These are phyloP conservation scores for Xylariaceae sp. DNA, from an alignment of 2,329 filamentous ascomycete genomes.

Conservation along the genomic window DNA sequence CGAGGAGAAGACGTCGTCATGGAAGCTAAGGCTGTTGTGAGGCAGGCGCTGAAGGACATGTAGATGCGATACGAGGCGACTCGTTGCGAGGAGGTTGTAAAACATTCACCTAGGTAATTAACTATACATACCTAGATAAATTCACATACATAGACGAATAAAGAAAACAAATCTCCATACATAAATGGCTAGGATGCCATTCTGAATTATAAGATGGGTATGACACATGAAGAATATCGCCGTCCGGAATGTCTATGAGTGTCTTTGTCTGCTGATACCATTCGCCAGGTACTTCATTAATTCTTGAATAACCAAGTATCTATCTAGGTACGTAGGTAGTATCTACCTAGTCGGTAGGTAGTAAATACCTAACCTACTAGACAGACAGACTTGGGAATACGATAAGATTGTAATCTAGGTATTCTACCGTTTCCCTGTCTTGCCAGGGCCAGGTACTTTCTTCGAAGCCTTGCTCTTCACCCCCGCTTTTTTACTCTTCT, in stretches of 20 bases:
- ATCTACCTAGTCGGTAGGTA: no score
- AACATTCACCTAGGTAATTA: not conserved
- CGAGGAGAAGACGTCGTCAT: slow-evolving; percentile 63
- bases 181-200: not conserved
- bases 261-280: not conserved
- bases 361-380: no score
- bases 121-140: not conserved
- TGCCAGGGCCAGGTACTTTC: not conserved
- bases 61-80: slow-evolving; percentile 8
- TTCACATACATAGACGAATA: not conserved
- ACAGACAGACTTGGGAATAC: not conserved
- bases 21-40: slow-evolving; percentile 61
- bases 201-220: not conserved
- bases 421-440: not conserved
- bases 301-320: no score
- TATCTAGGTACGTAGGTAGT: no score
- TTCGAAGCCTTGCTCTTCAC: slow-evolving; percentile 6
- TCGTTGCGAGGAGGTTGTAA: not conserved
- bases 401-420: not conserved
- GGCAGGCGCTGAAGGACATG: slow-evolving; percentile 45
- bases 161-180: not conserved
- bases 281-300: not conserved
- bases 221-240: not conserved
- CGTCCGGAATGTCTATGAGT: not conserved
- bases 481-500: slow-evolving; percentile 26